Conservation (phyloP, 805 yeast species). For the Ogataea parapolymorpha region DNA sequence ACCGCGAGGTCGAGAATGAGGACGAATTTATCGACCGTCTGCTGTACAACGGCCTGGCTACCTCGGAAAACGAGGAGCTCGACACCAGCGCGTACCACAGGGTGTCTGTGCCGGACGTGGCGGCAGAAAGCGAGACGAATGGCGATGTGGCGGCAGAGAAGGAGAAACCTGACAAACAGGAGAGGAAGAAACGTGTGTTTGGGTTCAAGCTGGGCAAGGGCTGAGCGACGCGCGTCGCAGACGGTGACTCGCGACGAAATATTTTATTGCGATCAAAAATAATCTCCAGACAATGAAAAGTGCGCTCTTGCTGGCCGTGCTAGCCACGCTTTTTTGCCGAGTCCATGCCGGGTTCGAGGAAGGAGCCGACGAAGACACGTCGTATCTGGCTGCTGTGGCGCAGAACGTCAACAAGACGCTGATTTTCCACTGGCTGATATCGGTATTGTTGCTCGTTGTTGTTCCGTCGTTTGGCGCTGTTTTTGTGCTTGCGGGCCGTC, state of each 20-base stretch:
- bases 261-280: neutral
- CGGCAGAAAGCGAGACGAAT: neutral
- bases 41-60: constrained; percentile 31
- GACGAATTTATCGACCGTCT: constrained; percentile 29
- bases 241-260: constrained; percentile 1
- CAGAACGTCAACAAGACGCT: constrained; percentile 44
- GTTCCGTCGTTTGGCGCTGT: constrained; percentile 56
- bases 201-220: constrained; percentile 7
- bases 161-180: constrained; percentile 1
- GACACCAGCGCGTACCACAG: constrained; percentile 5
- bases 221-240: constrained; percentile 3
- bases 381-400: constrained; percentile 12
- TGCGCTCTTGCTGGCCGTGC: constrained; percentile 1
- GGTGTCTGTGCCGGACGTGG: neutral
- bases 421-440: constrained; percentile 62
- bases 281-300: constrained; percentile 6
- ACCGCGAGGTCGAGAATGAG: constrained; percentile 53
- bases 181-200: constrained; percentile 7
- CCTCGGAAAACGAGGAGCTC: constrained; percentile 18
- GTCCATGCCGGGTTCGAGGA: constrained; percentile 8
- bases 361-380: constrained; percentile 9
- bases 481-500: constrained; percentile 51
- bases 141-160: neutral
- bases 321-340: constrained; percentile 1
- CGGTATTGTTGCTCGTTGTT: constrained; percentile 45